Base-by-base conservation (phyloP, 2,329 filamentous ascomycete genomes). In the Diaporthe citriasiana region DNA sequence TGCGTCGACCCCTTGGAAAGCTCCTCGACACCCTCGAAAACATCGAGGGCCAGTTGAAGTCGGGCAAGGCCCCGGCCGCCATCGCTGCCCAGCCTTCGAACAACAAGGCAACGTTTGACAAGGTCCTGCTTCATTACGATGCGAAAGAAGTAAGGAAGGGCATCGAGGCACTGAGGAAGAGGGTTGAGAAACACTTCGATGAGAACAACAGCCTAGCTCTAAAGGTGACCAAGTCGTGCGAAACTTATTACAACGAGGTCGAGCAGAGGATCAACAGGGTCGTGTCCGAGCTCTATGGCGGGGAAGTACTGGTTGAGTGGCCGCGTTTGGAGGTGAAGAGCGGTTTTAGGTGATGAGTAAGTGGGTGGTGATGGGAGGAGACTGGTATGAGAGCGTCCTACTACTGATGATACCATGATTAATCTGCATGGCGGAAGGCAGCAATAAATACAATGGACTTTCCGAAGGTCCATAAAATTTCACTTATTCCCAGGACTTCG, bases 181-280 rank as follows among this genome's bases (percentile, higher is more conserved):
- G 96, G 66, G 94, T 98, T 1, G 96, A 98, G 84, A 99, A 98
- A 85, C 96, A 98, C 83, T 98, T 98, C 87, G 95, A 95, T 56
- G 95, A 97, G 78, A 93, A 90, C 78, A 85, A 86, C 66, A 86
- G 86, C 47, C 84, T 93, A 53, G 90, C 92, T 33, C 83, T 83
- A 68, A 88, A 89, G 80, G 89, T 93, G 50, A 82, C 90, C 63
- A 84, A 84, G 74, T 89, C 91, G 80, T 92, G 91, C 80, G 91
- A 92, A 82, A 84, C 81, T 74, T 93, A 90, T 78, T 93, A 93
- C 79, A 85, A 86, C 71, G 87, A 89, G 33, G 89, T 93, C 65
- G 91, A 92, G 81, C 84, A 87, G 78, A 85, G 91, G 68, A 90
- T 93, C 77, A 87, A 87, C 55, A 87, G 84, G 68, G 85, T 93